A percentile compares a stretch with the other conserved stretches of the same genome.
Evolutionary conservation across 495 filamentous ascomycete genomes (phyloP).

Genomic region (Penicillium dipodomyicola): DNA sequence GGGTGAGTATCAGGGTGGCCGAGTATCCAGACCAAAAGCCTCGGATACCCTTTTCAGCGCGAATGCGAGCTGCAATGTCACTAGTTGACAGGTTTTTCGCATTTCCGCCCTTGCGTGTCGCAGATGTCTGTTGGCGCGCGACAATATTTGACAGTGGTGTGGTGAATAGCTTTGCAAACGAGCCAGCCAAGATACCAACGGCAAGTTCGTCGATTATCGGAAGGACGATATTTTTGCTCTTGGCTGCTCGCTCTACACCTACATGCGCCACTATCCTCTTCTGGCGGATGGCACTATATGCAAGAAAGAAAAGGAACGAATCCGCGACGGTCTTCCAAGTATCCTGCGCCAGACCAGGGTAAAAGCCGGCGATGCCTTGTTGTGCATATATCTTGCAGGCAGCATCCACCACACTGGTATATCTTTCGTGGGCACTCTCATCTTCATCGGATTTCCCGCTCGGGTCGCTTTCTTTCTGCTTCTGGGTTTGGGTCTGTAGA

Average conservation of each 20-base stretch:
- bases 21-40: slow-evolving; percentile 94
- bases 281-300: slow-evolving; percentile 70
- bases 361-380: slow-evolving; percentile 70
- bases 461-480: slow-evolving; percentile 41
- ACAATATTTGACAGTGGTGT: slow-evolving; percentile 83
- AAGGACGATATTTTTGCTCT: slow-evolving; percentile 49
- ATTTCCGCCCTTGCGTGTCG: slow-evolving; percentile 36
- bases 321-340: slow-evolving; percentile 70
- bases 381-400: slow-evolving; percentile 66
- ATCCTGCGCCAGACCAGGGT: slow-evolving; percentile 70
- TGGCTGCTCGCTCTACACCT: slow-evolving; percentile 32
- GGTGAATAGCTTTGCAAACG: slow-evolving; percentile 73
- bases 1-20: slow-evolving; percentile 71
- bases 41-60: slow-evolving; percentile 64
- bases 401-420: slow-evolving; percentile 64
- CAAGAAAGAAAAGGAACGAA: slow-evolving; percentile 80
- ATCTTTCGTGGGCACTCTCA: slow-evolving; percentile 46
- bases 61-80: slow-evolving; percentile 63
- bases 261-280: slow-evolving; percentile 51
- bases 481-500: slow-evolving; percentile 83
- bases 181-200: slow-evolving; percentile 74
- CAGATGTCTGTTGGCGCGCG: slow-evolving; percentile 72
- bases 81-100: slow-evolving; percentile 32
- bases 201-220: slow-evolving; percentile 70
- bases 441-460: slow-evolving; percentile 32